These are phyloP conservation scores for Penicillium vulpinum DNA, from an alignment of 2,329 filamentous ascomycete genomes.

Conservation along the genomic window DNA sequence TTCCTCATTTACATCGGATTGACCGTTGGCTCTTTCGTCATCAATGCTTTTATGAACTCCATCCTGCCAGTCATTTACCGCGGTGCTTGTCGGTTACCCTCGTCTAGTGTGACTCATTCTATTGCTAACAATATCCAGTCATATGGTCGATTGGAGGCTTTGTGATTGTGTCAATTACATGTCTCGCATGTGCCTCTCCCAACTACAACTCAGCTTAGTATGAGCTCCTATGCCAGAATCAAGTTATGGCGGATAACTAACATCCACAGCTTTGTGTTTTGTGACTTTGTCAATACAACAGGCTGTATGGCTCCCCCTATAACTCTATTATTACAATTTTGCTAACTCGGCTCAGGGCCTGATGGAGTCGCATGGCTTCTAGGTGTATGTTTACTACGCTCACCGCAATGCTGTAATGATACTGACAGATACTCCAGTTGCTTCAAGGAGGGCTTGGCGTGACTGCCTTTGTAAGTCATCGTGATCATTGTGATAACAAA, in stretches of 20 bases:
- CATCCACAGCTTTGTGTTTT: conserved; percentile 52
- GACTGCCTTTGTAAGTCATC: conserved; percentile 50
- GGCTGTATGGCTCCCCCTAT: conserved; percentile 50
- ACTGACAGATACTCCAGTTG: conserved; percentile 26
- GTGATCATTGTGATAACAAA: background rate
- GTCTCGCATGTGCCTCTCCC: conserved; percentile 65
- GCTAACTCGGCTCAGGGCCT: conserved; percentile 46
- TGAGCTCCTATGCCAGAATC: background rate
- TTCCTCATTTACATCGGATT: conserved; percentile 70
- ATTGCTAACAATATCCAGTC: conserved; percentile 37
- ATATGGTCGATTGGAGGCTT: conserved; percentile 70
- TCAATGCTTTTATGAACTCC: conserved; percentile 66
- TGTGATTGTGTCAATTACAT: conserved; percentile 66
- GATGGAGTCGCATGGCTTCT: conserved; percentile 57
- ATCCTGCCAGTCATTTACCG: conserved; percentile 66
- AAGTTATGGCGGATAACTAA: background rate
- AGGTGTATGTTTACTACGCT: conserved; percentile 26
- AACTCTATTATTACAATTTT: background rate
- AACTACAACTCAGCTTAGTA: conserved; percentile 64
- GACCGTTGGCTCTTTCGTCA: conserved; percentile 58
- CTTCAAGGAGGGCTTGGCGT: conserved; percentile 53
- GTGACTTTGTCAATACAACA: conserved; percentile 65
- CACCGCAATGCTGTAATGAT: background rate
- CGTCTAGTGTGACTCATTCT: background rate
- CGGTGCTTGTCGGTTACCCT: conserved; percentile 50